Conservation (phyloP, 306 rosid genomes). For the Neltuma alba region DNA sequence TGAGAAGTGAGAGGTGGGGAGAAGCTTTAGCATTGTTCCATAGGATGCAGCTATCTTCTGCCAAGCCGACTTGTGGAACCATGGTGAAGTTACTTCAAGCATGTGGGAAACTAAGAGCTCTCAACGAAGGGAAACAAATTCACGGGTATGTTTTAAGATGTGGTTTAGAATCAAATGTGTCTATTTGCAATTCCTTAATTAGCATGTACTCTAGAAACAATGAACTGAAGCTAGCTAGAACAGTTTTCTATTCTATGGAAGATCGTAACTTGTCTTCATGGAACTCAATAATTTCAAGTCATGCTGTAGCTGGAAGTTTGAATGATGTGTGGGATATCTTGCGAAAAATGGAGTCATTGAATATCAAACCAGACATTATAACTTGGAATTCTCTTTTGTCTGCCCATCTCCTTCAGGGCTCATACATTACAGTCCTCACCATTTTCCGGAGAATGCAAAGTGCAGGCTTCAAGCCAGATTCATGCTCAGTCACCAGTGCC, state of each 20-base stretch:
- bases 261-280: slow-evolving; percentile 60
- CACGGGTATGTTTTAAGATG: slow-evolving; percentile 70
- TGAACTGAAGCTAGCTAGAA: slow-evolving; percentile 48
- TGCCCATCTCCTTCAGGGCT: slow-evolving; percentile 62
- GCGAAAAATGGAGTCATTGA: slow-evolving; percentile 48
- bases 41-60: slow-evolving; percentile 52
- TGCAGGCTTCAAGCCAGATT: slow-evolving; percentile 57
- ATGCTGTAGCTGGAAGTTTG: slow-evolving; percentile 47
- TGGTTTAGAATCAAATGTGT: slow-evolving; percentile 46
- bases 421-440: slow-evolving; percentile 42
- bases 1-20: slow-evolving; percentile 59
- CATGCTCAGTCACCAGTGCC: slow-evolving; percentile 65
- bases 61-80: slow-evolving; percentile 47
- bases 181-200: slow-evolving; percentile 65
- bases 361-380: slow-evolving; percentile 63
- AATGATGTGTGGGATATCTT: slow-evolving; percentile 51
- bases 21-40: slow-evolving; percentile 51
- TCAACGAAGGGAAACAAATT: slow-evolving; percentile 69
- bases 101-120: slow-evolving; percentile 68
- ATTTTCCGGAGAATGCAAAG: slow-evolving; percentile 50
- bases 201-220: slow-evolving; percentile 72
- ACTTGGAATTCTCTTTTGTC: slow-evolving; percentile 75
- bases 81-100: slow-evolving; percentile 64
- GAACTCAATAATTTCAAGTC: slow-evolving; percentile 67
- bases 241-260: slow-evolving; percentile 60